A percentile compares a stretch with the other conserved stretches of the same genome.
Conservation (phyloP, 805 yeast species). For the Saturnispora galanensis region DNA sequence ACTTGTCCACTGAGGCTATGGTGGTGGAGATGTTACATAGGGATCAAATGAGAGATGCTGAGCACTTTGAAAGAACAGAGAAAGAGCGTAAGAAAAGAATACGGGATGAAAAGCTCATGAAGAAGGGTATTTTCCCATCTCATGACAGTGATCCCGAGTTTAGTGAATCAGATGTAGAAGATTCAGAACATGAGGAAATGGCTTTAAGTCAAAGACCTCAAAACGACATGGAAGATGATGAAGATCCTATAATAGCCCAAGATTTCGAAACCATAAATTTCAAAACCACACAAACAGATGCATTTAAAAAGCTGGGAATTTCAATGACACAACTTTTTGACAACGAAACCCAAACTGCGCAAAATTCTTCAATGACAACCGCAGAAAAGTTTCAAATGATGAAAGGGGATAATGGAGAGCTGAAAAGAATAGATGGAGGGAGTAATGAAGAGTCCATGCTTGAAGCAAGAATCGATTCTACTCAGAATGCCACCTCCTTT, state of each 20-base stretch:
- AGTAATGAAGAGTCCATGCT: not conserved
- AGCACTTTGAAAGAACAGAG: constrained; percentile 5
- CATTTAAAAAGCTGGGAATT: constrained; percentile 13
- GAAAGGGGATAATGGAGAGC: constrained; percentile 5
- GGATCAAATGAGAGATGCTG: constrained; percentile 12
- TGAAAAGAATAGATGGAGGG: constrained; percentile 2
- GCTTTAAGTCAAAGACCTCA: not conserved
- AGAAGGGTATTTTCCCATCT: constrained; percentile 11
- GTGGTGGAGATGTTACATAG: constrained; percentile 10
- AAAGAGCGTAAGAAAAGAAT: constrained; percentile 12
- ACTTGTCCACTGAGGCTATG: constrained; percentile 8
- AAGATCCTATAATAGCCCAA: not conserved
- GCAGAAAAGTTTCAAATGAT: constrained; percentile 16
- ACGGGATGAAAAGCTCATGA: constrained; percentile 11
- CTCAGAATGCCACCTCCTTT: not conserved
- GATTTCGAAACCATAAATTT: constrained; percentile 10
- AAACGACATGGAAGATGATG: not conserved
- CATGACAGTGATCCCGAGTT: constrained; percentile 24
- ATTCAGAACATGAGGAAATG: too few species aligned
- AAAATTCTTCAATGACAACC: constrained; percentile 5
- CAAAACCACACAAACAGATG: constrained; percentile 11
- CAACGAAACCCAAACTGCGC: constrained; percentile 14
- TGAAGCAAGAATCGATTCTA: not conserved
- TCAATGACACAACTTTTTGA: constrained; percentile 22
- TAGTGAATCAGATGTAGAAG: constrained; percentile 14